phyloP scores from a whole-genome alignment of 23 red algal genomes.

The Gracilaria caudata region DNA sequence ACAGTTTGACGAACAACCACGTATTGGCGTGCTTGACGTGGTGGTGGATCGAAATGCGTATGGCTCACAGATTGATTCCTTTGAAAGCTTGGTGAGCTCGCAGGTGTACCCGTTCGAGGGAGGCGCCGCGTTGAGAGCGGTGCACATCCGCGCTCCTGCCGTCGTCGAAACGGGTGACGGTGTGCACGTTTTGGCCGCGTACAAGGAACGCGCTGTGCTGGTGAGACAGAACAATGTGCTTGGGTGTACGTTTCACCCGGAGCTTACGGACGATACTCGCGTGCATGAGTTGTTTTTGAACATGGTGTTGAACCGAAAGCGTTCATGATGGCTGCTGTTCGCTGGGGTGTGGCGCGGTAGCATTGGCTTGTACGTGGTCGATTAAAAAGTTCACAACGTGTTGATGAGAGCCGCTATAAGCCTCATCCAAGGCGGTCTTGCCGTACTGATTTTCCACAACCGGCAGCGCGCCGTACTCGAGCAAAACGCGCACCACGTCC shows the following conservation, averaged over 20 bases:
- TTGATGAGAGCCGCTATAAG: conserved; percentile 21
- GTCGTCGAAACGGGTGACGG: conserved; percentile 38
- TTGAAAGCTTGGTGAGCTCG: conserved; percentile 70
- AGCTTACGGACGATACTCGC: conserved; percentile 85
- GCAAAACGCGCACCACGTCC: conserved; percentile 33
- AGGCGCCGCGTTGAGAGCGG: conserved; percentile 63
- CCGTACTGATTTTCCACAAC: conserved; percentile 68
- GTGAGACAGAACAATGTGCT: conserved; percentile 75
- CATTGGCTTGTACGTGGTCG: conserved; percentile 16
- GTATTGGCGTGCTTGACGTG: conserved; percentile 79
- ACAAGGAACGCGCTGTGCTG: conserved; percentile 63
- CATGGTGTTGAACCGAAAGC: conserved; percentile 55
- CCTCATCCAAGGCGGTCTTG: conserved; percentile 74
- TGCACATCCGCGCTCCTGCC: conserved; percentile 90
- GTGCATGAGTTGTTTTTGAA: conserved; percentile 82
- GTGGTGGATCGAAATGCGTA: conserved; percentile 86
- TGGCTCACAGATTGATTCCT: conserved; percentile 94
- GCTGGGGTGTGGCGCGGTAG: background rate
- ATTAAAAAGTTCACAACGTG: conserved; percentile 41
- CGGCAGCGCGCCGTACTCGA: conserved; percentile 35
- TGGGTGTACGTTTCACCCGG: conserved; percentile 93
- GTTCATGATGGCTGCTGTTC: background rate
- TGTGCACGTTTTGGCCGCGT: conserved; percentile 73
- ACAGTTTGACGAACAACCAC: conserved; percentile 47
- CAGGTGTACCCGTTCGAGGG: conserved; percentile 19